These are phyloP conservation scores for Cutaneotrichosporon daszewskae DNA, from an alignment of 1,284 basidiomycete species.

Conservation along the genomic window DNA sequence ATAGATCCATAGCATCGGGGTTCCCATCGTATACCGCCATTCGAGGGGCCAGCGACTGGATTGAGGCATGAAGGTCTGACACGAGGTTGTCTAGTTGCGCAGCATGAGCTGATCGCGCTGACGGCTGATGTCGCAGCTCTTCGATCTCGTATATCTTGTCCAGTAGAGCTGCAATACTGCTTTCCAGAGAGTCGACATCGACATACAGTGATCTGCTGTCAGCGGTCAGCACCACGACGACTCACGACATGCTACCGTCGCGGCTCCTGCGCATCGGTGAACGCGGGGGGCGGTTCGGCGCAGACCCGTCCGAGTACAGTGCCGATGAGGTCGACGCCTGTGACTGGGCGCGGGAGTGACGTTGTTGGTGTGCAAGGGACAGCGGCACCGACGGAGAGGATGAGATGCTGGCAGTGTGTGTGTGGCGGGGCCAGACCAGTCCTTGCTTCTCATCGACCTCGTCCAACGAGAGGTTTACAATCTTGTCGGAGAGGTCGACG, in stretches of 20 bases:
- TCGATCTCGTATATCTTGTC: constrained; percentile 35
- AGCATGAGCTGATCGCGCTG: constrained; percentile 51
- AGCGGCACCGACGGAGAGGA: not conserved
- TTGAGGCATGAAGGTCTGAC: constrained; percentile 15
- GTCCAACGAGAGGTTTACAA: constrained; percentile 1
- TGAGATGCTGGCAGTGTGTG: not conserved
- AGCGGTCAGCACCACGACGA: constrained; percentile 3
- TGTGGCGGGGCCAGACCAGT: not conserved
- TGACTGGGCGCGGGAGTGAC: constrained; percentile 4
- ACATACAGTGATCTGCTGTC: constrained; percentile 5
- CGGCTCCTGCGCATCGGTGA: constrained; percentile 8
- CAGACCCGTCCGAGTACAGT: constrained; percentile 7
- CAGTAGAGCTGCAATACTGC: constrained; percentile 22
- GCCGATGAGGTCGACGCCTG: constrained; percentile 10
- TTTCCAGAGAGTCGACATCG: constrained; percentile 18
- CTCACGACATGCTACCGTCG: constrained; percentile 7
- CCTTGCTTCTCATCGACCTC: not conserved
- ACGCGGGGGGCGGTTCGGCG: constrained; percentile 7
- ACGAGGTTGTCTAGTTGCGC: constrained; percentile 18
- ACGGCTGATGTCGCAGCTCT: constrained; percentile 39
- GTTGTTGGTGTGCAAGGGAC: not conserved
- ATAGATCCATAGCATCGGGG: constrained; percentile 1
- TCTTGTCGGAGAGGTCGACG: not conserved
- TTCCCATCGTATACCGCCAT: constrained; percentile 1
- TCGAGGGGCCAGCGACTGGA: constrained; percentile 9